Evolutionary conservation across 2,329 filamentous ascomycete species (phyloP), one percentile per base, ranked within the genome.

Genomic region (Diplocarpon mali): DNA sequence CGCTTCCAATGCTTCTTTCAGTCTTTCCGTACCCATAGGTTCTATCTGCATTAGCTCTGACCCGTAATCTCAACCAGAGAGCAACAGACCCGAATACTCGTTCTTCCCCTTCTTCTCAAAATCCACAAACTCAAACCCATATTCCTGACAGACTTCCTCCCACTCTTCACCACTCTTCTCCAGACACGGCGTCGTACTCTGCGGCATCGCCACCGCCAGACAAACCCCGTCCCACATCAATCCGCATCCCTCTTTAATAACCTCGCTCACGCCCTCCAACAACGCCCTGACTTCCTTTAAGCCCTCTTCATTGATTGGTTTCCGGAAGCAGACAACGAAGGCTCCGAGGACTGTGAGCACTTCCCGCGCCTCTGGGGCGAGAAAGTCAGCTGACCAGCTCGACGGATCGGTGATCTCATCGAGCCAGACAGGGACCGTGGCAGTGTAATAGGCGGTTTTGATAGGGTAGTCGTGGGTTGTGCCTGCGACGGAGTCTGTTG

Each of bases 201-300:
- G 57, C 13, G 53, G 55, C 27, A 83, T 68, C 0, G 73, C 76
- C 1, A 83, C 64, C 1, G 72, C 80, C 11, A 84, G 54, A 13
- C 69, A 67, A 0, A 81, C 76, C 1, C 79, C 80, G 45, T 83
- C 79, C 79, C 79, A 83, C 2, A 67, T 65, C 7, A 75, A 75
- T 2, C 76, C 77, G 2, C 79, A 66, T 0, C 75, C 76, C 2
- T 76, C 63, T 45, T 67, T 68, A 0, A 78, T 66, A 2, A 82
- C 73, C 39, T 67, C 67, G 0, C 72, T 73, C 0, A 81, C 71
- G 10, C 73, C 64, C 15, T 62, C 55, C 20, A 83, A 62, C 7
- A 82, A 58, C 5, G 61, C 63, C 27, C 65, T 58, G 1, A 63
- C 46, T 2, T 51, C 44, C 14, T 48, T 29, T 3, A 60, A 42